Conservation (phyloP, 106 monocot species). For the Triglochin maritima region DNA sequence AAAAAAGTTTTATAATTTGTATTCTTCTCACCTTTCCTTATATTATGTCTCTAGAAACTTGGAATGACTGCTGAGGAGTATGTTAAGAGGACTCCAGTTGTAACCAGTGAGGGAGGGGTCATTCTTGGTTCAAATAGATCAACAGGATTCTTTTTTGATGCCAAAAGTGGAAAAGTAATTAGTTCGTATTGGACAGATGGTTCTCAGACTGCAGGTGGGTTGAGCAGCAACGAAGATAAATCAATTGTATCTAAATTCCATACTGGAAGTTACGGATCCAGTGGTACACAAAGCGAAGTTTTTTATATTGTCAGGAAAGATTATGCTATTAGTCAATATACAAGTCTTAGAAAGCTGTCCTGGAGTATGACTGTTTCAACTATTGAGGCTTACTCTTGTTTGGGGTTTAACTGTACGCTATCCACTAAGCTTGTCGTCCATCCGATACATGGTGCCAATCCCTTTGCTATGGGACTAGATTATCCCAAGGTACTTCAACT, state of each 20-base stretch:
- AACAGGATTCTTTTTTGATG: slow-evolving; percentile 46
- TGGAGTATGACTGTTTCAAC: slow-evolving; percentile 53
- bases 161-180: slow-evolving; percentile 50
- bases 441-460: neutral
- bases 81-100: slow-evolving; percentile 40
- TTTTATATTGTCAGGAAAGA: slow-evolving; percentile 52
- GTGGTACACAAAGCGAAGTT: slow-evolving; percentile 9
- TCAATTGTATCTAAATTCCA: slow-evolving; percentile 25
- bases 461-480: neutral
- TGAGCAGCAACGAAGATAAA: slow-evolving; percentile 28
- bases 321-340: slow-evolving; percentile 41
- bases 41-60: slow-evolving; percentile 30
- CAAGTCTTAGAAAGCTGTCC: slow-evolving; percentile 28
- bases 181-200: slow-evolving; percentile 24
- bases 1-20: neutral
- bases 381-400: slow-evolving; percentile 31
- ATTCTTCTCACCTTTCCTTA: slow-evolving; percentile 3
- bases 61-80: slow-evolving; percentile 53
- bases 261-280: neutral
- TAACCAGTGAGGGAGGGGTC: slow-evolving; percentile 23
- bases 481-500: neutral
- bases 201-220: slow-evolving; percentile 12
- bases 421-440: neutral
- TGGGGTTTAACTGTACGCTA: slow-evolving; percentile 9
- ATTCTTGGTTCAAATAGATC: slow-evolving; percentile 64